These are phyloP conservation scores for Ophiostoma piceae DNA, from an alignment of 2,329 filamentous ascomycete genomes.

Conservation along the genomic window DNA sequence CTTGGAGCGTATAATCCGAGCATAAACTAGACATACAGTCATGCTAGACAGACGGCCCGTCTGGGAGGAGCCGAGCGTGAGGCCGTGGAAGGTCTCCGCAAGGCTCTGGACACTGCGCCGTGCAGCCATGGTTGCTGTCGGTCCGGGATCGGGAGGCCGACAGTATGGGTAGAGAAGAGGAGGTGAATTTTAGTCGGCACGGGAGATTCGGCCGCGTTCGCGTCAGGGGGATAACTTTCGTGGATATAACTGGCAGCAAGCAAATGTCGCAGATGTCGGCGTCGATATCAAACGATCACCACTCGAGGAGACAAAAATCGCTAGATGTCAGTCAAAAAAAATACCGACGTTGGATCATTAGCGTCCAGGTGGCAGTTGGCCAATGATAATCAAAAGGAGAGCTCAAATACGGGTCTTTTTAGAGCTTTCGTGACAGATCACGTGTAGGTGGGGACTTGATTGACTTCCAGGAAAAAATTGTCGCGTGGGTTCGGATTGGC, in stretches of 20 bases:
- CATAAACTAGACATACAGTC: background rate
- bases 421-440: background rate
- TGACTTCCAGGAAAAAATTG: conserved; percentile 19
- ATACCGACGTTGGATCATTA: background rate
- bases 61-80: conserved; percentile 17
- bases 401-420: background rate
- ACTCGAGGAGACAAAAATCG: background rate
- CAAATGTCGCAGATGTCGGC: background rate
- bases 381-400: background rate
- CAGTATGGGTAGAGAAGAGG: background rate
- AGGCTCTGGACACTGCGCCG: conserved; percentile 24
- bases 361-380: background rate
- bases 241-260: background rate
- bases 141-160: background rate
- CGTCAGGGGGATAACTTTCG: too few species aligned
- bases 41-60: conserved; percentile 11
- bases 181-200: background rate
- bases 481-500: conserved; percentile 18
- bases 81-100: conserved; percentile 22
- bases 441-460: conserved; percentile 10
- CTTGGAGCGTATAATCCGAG: background rate
- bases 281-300: background rate
- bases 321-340: background rate
- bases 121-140: conserved; percentile 24
- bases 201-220: background rate